Conservation (phyloP, 768 basidiomycete genomes). For the Pleurotus ostreatus region DNA sequence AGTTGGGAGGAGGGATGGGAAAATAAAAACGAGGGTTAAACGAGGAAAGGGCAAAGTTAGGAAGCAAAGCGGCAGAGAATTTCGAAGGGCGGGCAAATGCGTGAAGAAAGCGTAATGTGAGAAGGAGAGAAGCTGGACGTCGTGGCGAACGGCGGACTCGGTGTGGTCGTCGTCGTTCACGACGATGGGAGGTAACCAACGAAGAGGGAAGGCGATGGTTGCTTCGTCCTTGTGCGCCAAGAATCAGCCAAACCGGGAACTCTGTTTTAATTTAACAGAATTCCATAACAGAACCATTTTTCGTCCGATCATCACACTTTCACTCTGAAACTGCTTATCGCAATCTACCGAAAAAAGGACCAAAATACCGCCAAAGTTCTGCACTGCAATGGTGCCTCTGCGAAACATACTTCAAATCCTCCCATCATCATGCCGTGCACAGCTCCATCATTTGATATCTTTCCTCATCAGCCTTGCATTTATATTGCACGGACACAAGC, state of each 20-base stretch:
- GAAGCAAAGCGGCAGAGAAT: slow-evolving; percentile 9
- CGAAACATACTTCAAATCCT: background rate
- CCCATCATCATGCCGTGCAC: too few relatives aligned
- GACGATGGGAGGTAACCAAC: slow-evolving; percentile 9
- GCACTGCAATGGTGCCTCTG: slow-evolving; percentile 2
- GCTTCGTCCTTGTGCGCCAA: slow-evolving; percentile 7
- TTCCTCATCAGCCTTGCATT: too few relatives aligned
- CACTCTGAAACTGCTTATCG: background rate
- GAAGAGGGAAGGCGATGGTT: background rate
- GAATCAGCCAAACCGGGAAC: slow-evolving; percentile 4
- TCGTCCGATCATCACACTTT: slow-evolving; percentile 4
- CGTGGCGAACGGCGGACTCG: slow-evolving; percentile 5
- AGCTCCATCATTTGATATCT: too few relatives aligned
- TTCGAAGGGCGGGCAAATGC: slow-evolving; percentile 4
- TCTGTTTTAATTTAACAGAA: slow-evolving; percentile 6
- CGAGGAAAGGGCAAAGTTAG: slow-evolving; percentile 6
- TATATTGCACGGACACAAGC: too few relatives aligned
- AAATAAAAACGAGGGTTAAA: slow-evolving; percentile 8
- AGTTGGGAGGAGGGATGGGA: slow-evolving; percentile 11
- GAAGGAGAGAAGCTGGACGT: slow-evolving; percentile 1
- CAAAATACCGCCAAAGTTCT: background rate
- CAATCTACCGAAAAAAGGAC: slow-evolving; percentile 2
- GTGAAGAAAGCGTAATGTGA: slow-evolving; percentile 2
- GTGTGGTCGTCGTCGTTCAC: slow-evolving; percentile 7
- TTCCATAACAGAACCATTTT: background rate